Percentiles rank a stretch among this genome's conserved stretches.
phyloP scores from a whole-genome alignment of 495 filamentous ascomycete genomes.

The Podospora comata region DNA sequence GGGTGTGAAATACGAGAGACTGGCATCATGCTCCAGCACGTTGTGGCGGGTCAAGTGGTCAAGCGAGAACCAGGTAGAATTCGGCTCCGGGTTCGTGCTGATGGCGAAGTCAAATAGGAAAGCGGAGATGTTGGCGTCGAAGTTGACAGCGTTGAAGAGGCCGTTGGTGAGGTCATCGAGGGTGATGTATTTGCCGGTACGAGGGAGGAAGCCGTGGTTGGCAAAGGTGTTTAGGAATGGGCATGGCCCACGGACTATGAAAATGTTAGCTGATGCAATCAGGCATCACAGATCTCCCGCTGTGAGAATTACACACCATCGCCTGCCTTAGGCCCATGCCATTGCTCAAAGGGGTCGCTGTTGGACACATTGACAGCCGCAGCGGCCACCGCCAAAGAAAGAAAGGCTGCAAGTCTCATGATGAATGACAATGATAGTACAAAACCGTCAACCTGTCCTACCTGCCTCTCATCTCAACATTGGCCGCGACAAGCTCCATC shows the following conservation, averaged over 20 bases:
- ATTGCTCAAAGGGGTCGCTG: not conserved
- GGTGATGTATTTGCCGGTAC: conserved; percentile 39
- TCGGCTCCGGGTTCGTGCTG: conserved; percentile 47
- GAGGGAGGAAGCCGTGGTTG: conserved; percentile 40
- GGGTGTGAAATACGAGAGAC: conserved; percentile 41
- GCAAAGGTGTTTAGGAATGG: conserved; percentile 42
- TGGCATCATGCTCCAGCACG: conserved; percentile 52
- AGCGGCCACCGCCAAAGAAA: not conserved
- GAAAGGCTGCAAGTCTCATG: conserved; percentile 1
- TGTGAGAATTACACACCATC: not conserved
- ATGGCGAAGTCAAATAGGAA: conserved; percentile 44
- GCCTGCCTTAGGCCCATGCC: not conserved
- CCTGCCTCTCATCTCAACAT: not conserved
- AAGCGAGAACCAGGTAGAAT: conserved; percentile 50
- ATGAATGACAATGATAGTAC: not conserved
- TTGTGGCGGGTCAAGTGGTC: conserved; percentile 43
- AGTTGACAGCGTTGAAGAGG: conserved; percentile 43
- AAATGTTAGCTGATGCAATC: not conserved
- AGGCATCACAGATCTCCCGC: not conserved
- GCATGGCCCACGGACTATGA: conserved; percentile 34
- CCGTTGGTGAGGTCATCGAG: conserved; percentile 34
- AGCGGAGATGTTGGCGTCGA: conserved; percentile 34
- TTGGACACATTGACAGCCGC: not conserved
- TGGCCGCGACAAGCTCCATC: not conserved
- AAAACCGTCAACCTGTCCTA: not conserved